These are phyloP conservation scores for Colletotrichum aenigma DNA, from an alignment of 2,329 filamentous ascomycete species.

Conservation along the genomic window DNA sequence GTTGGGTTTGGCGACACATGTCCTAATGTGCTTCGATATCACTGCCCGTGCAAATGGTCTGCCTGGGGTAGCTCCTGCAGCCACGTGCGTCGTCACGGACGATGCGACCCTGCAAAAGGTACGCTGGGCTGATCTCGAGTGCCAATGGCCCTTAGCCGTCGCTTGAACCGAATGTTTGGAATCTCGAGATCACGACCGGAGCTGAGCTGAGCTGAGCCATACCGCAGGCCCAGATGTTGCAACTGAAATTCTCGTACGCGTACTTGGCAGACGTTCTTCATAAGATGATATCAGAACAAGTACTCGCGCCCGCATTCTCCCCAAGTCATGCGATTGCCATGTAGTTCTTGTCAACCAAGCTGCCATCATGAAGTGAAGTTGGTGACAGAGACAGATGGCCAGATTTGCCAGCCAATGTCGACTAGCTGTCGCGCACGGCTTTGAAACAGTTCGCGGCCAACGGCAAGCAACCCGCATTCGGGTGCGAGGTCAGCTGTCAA, in stretches of 20 bases:
- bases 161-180: not conserved
- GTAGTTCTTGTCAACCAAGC: not conserved
- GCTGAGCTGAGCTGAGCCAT: not conserved
- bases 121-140: not conserved
- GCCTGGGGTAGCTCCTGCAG: not conserved
- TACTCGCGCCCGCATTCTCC: not conserved
- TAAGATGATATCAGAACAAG: not conserved
- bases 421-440: not conserved
- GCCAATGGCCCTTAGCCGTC: not conserved
- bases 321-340: not conserved
- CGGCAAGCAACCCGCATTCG: not conserved
- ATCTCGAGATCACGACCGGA: not conserved
- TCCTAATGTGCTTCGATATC: not conserved
- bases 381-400: not conserved
- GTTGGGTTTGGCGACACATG: not conserved
- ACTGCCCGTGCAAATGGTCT: not conserved
- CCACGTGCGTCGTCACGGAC: constrained; percentile 15
- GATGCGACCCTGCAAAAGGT: constrained; percentile 2
- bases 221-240: not conserved
- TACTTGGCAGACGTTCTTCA: not conserved
- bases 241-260: not conserved
- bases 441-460: not conserved
- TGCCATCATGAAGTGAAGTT: not conserved
- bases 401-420: not conserved
- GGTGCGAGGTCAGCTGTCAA: not conserved